Percentiles rank a stretch among this genome's conserved stretches.
phyloP scores from a whole-genome alignment of 1,139 yeast genomes.

The Diutina sp. region DNA sequence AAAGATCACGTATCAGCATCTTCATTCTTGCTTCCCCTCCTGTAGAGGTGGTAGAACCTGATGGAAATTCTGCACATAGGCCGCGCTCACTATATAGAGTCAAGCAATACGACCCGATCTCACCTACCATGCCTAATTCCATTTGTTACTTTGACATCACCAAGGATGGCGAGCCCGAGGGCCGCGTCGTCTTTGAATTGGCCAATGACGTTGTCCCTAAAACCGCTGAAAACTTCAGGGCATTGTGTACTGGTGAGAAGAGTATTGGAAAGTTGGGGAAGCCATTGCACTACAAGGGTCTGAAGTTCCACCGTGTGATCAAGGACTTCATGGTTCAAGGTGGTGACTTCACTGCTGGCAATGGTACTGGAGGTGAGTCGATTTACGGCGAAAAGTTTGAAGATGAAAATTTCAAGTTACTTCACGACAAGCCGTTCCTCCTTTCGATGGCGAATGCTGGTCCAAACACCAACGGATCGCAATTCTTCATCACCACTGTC shows the following conservation, averaged over 20 bases:
- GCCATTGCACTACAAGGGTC: slow-evolving; percentile 31
- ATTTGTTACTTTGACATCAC: slow-evolving; percentile 12
- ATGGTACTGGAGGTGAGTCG: slow-evolving; percentile 9
- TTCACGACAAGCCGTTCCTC: slow-evolving; percentile 9
- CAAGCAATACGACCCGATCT: background rate
- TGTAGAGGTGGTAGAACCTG: background rate
- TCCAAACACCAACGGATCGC: slow-evolving; percentile 10
- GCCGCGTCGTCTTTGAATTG: slow-evolving; percentile 66
- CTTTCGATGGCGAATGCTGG: slow-evolving; percentile 10
- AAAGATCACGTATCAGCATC: background rate
- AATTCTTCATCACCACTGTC: slow-evolving; percentile 9
- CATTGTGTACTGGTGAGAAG: slow-evolving; percentile 81
- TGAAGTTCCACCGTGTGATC: slow-evolving; percentile 9
- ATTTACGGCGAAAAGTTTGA: slow-evolving; percentile 10
- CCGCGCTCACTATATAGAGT: background rate
- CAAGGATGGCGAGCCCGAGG: slow-evolving; percentile 31
- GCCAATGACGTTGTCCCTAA: slow-evolving; percentile 77
- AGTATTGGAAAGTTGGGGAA: slow-evolving; percentile 55
- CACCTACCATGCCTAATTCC: background rate
- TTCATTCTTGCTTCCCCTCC: background rate
- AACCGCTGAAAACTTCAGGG: slow-evolving; percentile 88
- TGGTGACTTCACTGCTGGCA: slow-evolving; percentile 9
- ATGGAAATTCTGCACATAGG: background rate
- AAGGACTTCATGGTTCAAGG: slow-evolving; percentile 9
- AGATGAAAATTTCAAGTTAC: slow-evolving; percentile 9